Evolutionary conservation across 805 yeast genomes (phyloP).

Genomic region (Wickerhamiella kurtzmanii): DNA sequence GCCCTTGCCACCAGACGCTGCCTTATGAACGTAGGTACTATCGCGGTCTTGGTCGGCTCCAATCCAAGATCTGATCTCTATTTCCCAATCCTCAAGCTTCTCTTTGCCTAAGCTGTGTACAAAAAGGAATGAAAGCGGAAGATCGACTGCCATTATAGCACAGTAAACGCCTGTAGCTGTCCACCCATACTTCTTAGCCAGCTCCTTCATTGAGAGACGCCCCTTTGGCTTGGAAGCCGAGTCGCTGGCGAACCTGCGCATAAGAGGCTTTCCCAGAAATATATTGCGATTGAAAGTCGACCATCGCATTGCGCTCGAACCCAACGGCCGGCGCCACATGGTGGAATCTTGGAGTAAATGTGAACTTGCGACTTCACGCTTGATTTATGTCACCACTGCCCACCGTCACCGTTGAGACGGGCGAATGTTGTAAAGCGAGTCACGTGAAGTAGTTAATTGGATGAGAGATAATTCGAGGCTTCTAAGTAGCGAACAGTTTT

Average conservation of each 20-base stretch:
- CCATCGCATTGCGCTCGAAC: neutral
- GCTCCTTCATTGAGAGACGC: conserved; percentile 31
- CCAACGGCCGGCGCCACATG: neutral
- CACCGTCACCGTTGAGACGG: too few species aligned
- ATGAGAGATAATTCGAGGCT: too few species aligned
- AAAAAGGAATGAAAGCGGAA: conserved; percentile 66
- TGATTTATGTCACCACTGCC: neutral
- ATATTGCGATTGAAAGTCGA: neutral
- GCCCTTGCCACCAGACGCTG: conserved; percentile 21
- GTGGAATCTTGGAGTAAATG: neutral
- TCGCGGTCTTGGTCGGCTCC: conserved; percentile 41
- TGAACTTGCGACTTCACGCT: neutral
- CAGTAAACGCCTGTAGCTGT: conserved; percentile 79
- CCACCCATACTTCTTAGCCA: conserved; percentile 79
- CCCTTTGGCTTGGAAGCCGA: neutral
- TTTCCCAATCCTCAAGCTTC: conserved; percentile 53
- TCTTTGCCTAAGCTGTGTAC: conserved; percentile 88
- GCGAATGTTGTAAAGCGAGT: too few species aligned
- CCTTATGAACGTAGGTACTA: conserved; percentile 15
- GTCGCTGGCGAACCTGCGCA: neutral
- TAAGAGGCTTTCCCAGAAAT: neutral
- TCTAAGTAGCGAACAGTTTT: too few species aligned
- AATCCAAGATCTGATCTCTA: conserved; percentile 41
- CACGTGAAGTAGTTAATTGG: too few species aligned
- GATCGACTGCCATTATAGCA: conserved; percentile 57